Evolutionary conservation across 306 rosid genomes (phyloP).

Genomic region (Prunus kanzakura): DNA sequence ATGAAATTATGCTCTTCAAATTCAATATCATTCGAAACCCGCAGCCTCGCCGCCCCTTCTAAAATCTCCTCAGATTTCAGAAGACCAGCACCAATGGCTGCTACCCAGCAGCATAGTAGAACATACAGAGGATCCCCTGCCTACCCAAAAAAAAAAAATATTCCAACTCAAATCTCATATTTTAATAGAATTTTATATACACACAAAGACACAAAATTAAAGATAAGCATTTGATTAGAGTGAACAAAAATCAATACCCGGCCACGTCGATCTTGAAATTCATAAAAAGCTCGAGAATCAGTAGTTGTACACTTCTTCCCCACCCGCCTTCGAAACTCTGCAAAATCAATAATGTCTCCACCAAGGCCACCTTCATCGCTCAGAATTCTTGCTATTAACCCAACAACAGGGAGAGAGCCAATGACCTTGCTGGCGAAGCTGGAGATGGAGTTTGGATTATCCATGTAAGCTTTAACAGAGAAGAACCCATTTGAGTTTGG

Average conservation of each 20-base stretch:
- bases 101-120: slow-evolving; percentile 82
- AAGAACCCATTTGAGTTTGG: slow-evolving; percentile 2
- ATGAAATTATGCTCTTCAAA: slow-evolving; percentile 88
- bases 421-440: slow-evolving; percentile 65
- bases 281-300: slow-evolving; percentile 75
- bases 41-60: slow-evolving; percentile 81
- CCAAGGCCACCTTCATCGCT: slow-evolving; percentile 95
- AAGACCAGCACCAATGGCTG: slow-evolving; percentile 90
- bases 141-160: slow-evolving; percentile 30
- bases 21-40: slow-evolving; percentile 76
- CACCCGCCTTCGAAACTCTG: slow-evolving; percentile 81
- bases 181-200: too few species aligned
- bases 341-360: slow-evolving; percentile 68
- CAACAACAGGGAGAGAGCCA: slow-evolving; percentile 84
- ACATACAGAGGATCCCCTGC: slow-evolving; percentile 90
- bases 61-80: slow-evolving; percentile 93
- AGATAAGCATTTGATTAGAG: not conserved
- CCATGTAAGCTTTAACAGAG: slow-evolving; percentile 63
- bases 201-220: not conserved
- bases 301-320: slow-evolving; percentile 63
- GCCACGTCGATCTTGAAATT: slow-evolving; percentile 70
- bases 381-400: slow-evolving; percentile 70
- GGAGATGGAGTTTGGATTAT: slow-evolving; percentile 59
- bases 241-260: slow-evolving; percentile 32
- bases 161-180: not conserved